A percentile compares a stretch with the other conserved stretches of the same genome.
Evolutionary conservation across 2,329 filamentous ascomycete species (phyloP).

Genomic region (Ophioceras dolichostomum): DNA sequence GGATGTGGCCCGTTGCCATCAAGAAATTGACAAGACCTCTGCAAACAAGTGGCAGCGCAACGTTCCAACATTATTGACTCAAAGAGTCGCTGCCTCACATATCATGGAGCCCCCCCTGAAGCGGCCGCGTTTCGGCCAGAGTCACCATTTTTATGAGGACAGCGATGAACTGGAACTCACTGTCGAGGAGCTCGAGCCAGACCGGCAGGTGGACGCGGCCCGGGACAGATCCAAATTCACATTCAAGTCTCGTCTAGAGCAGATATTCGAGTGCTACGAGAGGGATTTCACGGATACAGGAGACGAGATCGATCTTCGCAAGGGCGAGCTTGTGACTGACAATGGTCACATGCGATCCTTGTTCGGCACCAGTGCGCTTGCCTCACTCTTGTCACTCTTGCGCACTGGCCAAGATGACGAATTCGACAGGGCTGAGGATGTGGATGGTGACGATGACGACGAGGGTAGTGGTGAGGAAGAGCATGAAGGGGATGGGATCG

Average conservation of each 20-base stretch:
- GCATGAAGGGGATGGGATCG: no score
- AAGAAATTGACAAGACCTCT: no score
- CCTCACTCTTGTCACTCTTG: slow-evolving; percentile 8
- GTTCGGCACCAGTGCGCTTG: no score
- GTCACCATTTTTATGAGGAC: no score
- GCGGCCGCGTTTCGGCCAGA: slow-evolving; percentile 41
- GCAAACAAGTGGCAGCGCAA: no score
- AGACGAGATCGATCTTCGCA: slow-evolving; percentile 80
- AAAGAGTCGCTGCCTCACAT: no score
- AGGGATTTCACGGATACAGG: slow-evolving; percentile 72
- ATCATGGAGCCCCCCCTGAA: slow-evolving; percentile 49
- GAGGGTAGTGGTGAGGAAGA: background rate
- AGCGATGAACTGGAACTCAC: slow-evolving; percentile 31
- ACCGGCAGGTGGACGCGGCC: slow-evolving; percentile 45
- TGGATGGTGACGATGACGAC: slow-evolving; percentile 6
- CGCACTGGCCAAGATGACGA: slow-evolving; percentile 7
- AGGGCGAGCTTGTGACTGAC: slow-evolving; percentile 74
- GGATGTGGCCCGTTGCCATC: no score
- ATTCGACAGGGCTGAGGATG: slow-evolving; percentile 10
- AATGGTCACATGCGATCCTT: slow-evolving; percentile 68
- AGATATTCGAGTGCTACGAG: slow-evolving; percentile 81
- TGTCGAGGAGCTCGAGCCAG: slow-evolving; percentile 34
- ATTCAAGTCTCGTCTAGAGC: slow-evolving; percentile 74
- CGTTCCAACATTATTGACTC: no score
- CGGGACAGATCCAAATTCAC: slow-evolving; percentile 55